Evolutionary conservation across 1,284 basidiomycete genomes (phyloP), one percentile per base, ranked within the genome.

Genomic region (Sphagnurus paluster): DNA sequence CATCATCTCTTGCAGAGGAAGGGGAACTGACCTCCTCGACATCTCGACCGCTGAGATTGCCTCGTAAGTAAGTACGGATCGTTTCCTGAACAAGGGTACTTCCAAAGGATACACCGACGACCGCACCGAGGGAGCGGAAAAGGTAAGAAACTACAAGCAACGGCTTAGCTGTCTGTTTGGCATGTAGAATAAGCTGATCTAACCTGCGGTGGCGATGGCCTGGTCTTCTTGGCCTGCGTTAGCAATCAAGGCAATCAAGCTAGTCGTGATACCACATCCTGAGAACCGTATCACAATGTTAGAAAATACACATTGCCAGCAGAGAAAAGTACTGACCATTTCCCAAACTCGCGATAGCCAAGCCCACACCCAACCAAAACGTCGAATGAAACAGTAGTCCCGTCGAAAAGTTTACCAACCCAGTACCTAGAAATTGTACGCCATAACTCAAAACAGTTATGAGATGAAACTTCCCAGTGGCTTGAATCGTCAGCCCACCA

Each of bases 191-290:
- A 9, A 13, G 20, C 24, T 14, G 23, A 24, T 56, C 70, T 16
- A 29, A 79, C 80, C 77, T 29, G 81, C 80, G 3, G 80, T 84
- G 1, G 80, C 80, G 28, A 83, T 76, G 4, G 81, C 81, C 55
- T 84, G 81, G 56, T 84, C 79, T 30, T 64, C 70, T 20, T 72
- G 68, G 0, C 80, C 78, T 1, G 80, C 80, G 58, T 83, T 82
- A 1, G 80, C 78, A 34, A 83, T 81, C 30, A 83, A 64, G 0
- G 80, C 74, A 29, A 84, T 72, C 20, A 84, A 65, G 28, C 74
- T 78, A 0, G 76, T 81, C 0, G 80, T 83, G 7, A 81, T 64
- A 1, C 75, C 77, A 28, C 66, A 61, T 13, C 76, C 77, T 79
- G 34, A 8, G 29, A 30, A 39, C n/a, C n/a, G n/a, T n/a, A n/a